Conservation (phyloP, 306 rosid genomes). For the Trifolium repens region DNA sequence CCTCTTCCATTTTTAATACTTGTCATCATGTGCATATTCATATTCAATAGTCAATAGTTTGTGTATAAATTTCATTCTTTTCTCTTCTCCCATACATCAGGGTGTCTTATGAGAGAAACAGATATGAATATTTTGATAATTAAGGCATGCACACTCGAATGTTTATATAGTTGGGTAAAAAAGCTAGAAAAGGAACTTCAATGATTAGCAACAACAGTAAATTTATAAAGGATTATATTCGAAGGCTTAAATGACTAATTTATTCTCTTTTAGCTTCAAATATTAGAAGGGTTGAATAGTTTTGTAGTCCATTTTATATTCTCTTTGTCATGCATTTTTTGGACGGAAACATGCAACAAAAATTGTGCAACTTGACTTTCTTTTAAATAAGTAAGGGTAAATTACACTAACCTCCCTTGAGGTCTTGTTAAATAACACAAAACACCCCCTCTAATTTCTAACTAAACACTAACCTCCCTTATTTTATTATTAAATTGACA, state of each 20-base stretch:
- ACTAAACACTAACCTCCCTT: too few species aligned
- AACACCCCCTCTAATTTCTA: too few species aligned
- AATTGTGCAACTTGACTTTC: not conserved
- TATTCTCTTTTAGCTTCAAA: not conserved
- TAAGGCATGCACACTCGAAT: not conserved
- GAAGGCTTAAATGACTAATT: not conserved
- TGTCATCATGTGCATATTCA: slow-evolving; percentile 20
- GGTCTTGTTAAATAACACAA: too few species aligned
- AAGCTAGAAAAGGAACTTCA: slow-evolving; percentile 3
- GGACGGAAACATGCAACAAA: not conserved
- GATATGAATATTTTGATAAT: not conserved
- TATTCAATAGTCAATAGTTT: slow-evolving; percentile 15
- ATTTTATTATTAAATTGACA: too few species aligned
- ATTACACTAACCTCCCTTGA: too few species aligned
- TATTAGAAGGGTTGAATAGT: not conserved
- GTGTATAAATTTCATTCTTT: slow-evolving; percentile 4
- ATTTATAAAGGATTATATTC: slow-evolving; percentile 7
- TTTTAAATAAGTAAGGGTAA: too few species aligned
- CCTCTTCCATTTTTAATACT: slow-evolving; percentile 8
- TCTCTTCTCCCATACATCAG: not conserved
- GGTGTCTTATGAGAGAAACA: not conserved
- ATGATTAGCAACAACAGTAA: not conserved
- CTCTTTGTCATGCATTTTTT: not conserved
- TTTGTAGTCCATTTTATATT: not conserved
- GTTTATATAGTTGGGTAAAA: not conserved